Evolutionary conservation across 2,329 filamentous ascomycete genomes (phyloP).

Genomic region (Alternaria triticina): DNA sequence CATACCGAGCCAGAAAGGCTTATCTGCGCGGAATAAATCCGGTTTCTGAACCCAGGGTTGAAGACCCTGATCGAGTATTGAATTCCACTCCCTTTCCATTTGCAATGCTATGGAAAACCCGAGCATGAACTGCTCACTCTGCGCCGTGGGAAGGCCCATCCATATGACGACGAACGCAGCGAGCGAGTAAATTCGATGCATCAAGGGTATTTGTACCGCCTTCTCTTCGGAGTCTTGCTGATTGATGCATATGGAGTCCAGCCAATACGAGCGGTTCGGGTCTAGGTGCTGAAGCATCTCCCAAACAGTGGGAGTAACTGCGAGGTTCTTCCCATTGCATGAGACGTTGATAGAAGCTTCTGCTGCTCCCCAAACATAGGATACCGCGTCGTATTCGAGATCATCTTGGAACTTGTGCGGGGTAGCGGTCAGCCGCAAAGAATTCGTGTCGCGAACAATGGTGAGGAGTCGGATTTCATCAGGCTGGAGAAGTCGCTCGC

Average conservation of each 20-base stretch:
- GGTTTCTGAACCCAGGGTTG: not conserved
- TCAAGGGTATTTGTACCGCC: not conserved
- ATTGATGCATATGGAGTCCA: not conserved
- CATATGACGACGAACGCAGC: not conserved
- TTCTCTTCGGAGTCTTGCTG: not conserved
- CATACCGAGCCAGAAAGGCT: not conserved
- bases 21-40: rapidly evolving
- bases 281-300: not conserved
- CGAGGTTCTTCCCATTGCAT: rapidly evolving
- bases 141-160: not conserved
- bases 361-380: not conserved
- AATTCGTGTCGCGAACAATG: not conserved
- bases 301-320: not conserved
- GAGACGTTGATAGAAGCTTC: not conserved
- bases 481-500: not conserved
- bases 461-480: not conserved
- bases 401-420: not conserved
- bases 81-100: not conserved
- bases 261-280: not conserved
- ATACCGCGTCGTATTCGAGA: not conserved
- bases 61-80: not conserved
- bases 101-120: not conserved
- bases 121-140: not conserved
- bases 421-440: not conserved
- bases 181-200: not conserved